These are phyloP conservation scores for Apiospora koreana DNA, from an alignment of 2,329 filamentous ascomycete species.

Conservation along the genomic window DNA sequence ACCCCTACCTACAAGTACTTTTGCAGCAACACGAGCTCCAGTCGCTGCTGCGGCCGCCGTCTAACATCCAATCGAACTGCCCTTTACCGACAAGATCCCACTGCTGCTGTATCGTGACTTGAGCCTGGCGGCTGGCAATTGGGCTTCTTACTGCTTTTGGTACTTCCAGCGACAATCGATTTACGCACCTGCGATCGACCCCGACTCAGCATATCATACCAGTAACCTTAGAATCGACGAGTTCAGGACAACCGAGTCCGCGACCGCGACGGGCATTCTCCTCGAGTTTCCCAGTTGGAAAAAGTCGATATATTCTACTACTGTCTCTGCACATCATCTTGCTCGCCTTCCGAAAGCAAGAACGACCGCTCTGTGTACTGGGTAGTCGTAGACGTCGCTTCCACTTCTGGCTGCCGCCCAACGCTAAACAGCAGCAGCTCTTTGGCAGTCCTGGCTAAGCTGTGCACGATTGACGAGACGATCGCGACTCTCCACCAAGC, in stretches of 20 bases:
- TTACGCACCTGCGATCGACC: background rate
- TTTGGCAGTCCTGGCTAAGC: background rate
- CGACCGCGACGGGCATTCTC: background rate
- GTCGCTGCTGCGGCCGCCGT: background rate
- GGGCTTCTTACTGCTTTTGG: background rate
- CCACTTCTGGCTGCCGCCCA: background rate
- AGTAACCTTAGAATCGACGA: background rate
- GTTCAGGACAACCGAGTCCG: background rate
- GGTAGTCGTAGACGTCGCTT: background rate
- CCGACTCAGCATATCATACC: background rate
- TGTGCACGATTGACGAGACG: background rate
- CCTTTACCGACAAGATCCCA: conserved; percentile 4
- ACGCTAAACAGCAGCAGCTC: background rate
- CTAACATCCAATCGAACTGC: background rate
- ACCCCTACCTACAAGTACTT: background rate
- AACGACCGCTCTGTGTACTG: background rate
- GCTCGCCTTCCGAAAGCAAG: background rate
- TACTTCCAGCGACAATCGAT: background rate
- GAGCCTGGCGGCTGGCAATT: background rate
- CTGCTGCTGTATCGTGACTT: background rate
- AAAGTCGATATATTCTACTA: background rate
- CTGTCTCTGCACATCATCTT: background rate
- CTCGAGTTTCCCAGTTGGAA: background rate
- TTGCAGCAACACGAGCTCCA: conserved; percentile 4
- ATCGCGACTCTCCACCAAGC: background rate